Evolutionary conservation across 495 filamentous ascomycete species (phyloP).

Genomic region (Sporormia fimetaria): DNA sequence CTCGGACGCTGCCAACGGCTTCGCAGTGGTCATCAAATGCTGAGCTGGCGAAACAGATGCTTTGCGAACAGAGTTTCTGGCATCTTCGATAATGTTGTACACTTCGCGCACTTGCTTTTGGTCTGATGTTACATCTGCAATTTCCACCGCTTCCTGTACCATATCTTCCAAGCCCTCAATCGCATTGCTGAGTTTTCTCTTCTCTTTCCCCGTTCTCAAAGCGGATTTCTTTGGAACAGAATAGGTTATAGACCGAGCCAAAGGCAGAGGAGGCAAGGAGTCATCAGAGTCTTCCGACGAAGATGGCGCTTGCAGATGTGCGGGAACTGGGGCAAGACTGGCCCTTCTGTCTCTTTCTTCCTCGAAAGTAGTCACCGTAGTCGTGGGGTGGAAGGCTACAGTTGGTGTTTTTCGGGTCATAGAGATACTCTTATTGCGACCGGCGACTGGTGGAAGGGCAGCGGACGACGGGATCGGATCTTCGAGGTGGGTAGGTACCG

Average conservation of each 20-base stretch:
- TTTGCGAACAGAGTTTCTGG: slow-evolving; percentile 22
- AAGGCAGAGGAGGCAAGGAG: background rate
- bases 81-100: slow-evolving; percentile 28
- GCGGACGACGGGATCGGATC: no score
- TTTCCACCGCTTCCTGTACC: slow-evolving; percentile 27
- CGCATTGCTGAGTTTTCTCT: slow-evolving; percentile 9
- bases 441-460: no score
- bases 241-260: background rate
- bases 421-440: no score
- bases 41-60: slow-evolving; percentile 12
- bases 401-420: no score
- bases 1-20: slow-evolving; percentile 10
- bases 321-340: slow-evolving; percentile 8
- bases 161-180: slow-evolving; percentile 29
- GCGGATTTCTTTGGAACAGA: no score
- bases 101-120: slow-evolving; percentile 23
- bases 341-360: no score
- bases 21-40: slow-evolving; percentile 8
- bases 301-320: slow-evolving; percentile 11
- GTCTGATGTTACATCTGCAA: slow-evolving; percentile 25
- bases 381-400: no score
- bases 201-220: background rate
- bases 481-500: no score
- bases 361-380: no score
- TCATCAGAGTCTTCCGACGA: slow-evolving; percentile 2